These are phyloP conservation scores for Xerocomellus chrysenteron DNA, from an alignment of 768 basidiomycete genomes.

Conservation along the genomic window DNA sequence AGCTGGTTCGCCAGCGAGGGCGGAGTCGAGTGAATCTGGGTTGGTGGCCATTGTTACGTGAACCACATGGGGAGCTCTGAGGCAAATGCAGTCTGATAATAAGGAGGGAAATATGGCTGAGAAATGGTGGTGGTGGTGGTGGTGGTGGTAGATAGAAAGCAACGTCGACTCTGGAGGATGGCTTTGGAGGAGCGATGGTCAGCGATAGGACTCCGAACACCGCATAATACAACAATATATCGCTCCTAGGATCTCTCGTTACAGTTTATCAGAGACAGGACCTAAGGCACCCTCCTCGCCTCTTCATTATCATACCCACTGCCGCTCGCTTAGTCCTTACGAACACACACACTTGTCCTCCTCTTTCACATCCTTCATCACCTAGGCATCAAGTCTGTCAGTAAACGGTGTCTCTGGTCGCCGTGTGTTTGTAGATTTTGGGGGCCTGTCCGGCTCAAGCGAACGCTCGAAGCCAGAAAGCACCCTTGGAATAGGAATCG, in stretches of 20 bases:
- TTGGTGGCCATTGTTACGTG: constrained; percentile 25
- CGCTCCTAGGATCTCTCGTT: constrained; percentile 14
- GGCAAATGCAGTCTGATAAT: constrained; percentile 7
- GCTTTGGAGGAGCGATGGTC: constrained; percentile 13
- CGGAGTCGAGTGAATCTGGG: constrained; percentile 23
- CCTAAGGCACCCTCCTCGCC: constrained; percentile 4
- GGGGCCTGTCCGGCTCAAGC: constrained; percentile 22
- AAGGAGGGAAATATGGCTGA: constrained; percentile 23
- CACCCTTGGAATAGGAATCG: constrained; percentile 15
- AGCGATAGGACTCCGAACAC: constrained; percentile 30
- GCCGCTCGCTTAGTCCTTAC: constrained; percentile 18
- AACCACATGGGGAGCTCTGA: constrained; percentile 27
- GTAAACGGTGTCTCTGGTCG: constrained; percentile 28
- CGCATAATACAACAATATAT: constrained; percentile 20
- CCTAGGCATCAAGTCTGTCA: constrained; percentile 34
- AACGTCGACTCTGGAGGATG: constrained; percentile 13
- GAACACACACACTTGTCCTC: constrained; percentile 45
- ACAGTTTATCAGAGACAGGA: constrained; percentile 7
- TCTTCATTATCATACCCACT: constrained; percentile 5
- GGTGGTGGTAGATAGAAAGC: constrained; percentile 24
- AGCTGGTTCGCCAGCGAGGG: constrained; percentile 37
- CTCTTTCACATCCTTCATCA: constrained; percentile 50
- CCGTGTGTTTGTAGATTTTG: constrained; percentile 25
- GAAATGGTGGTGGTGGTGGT: constrained; percentile 14
- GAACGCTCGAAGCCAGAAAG: constrained; percentile 11